These are phyloP conservation scores for Aspergillus melleus DNA, from an alignment of 2,329 filamentous ascomycete genomes.

Conservation along the genomic window DNA sequence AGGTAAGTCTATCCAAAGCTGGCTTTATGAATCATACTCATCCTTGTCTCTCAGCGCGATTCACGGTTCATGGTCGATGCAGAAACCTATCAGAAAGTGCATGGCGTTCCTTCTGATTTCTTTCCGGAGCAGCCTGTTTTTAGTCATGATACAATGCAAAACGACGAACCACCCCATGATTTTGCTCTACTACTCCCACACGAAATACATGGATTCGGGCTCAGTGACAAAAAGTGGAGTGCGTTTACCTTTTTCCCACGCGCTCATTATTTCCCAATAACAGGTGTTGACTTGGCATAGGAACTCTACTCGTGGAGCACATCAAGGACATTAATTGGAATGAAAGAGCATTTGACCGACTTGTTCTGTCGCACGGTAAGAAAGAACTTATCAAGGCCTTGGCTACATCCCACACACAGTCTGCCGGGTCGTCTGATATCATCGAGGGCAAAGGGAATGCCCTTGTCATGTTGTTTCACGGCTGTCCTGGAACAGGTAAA, in stretches of 20 bases:
- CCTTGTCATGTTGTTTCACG: background rate
- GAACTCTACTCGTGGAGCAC: background rate
- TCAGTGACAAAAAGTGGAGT: background rate
- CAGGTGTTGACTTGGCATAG: background rate
- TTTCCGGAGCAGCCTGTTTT: background rate
- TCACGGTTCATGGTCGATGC: constrained; percentile 4
- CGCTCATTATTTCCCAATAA: no score
- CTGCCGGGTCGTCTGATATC: background rate
- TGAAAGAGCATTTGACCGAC: background rate
- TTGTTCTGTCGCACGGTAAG: background rate
- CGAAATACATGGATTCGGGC: background rate
- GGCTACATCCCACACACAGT: no score
- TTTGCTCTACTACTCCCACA: background rate
- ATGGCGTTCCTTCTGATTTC: background rate
- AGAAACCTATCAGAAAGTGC: background rate
- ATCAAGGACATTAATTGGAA: background rate
- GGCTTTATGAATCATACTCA: no score
- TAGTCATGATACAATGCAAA: background rate
- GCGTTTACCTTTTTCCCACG: background rate
- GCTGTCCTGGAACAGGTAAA: background rate
- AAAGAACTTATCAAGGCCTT: no score
- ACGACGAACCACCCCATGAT: background rate
- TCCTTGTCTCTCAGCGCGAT: no score
- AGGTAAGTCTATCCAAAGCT: no score
- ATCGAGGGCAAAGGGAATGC: constrained; percentile 2